Evolutionary conservation across 441 rosid genomes (phyloP).

Genomic region (Croton setiger): DNA sequence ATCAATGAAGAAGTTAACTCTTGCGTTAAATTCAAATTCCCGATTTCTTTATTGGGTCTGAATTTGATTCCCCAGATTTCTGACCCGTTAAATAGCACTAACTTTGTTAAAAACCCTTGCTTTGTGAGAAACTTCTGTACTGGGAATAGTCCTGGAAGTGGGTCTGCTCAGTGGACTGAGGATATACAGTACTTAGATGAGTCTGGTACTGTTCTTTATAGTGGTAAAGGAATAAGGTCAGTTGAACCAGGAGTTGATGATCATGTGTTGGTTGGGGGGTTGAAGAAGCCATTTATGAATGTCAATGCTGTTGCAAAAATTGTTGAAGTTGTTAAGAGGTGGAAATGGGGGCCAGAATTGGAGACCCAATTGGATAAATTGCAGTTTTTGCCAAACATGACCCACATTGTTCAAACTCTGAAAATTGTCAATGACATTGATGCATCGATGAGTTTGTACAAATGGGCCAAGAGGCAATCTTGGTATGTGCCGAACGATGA

Average conservation of each 20-base stretch:
- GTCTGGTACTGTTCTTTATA: conserved; percentile 69
- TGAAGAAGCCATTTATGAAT: conserved; percentile 74
- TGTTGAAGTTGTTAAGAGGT: conserved; percentile 84
- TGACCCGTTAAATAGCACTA: conserved; percentile 21
- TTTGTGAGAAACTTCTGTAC: conserved; percentile 50
- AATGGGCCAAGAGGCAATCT: conserved; percentile 83
- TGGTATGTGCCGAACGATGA: conserved; percentile 71
- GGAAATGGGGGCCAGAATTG: conserved; percentile 98
- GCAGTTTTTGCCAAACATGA: conserved; percentile 82
- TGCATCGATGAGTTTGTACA: conserved; percentile 68
- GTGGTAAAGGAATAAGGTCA: conserved; percentile 77
- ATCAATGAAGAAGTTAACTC: conserved; percentile 1
- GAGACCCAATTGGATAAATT: conserved; percentile 81
- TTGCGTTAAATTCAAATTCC: conserved; percentile 20
- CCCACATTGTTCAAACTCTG: conserved; percentile 65
- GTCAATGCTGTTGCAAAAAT: conserved; percentile 81
- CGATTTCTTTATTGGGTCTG: conserved; percentile 25
- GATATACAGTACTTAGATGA: conserved; percentile 90
- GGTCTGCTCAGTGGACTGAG: conserved; percentile 64
- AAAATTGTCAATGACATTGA: conserved; percentile 60
- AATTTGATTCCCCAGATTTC: conserved; percentile 21
- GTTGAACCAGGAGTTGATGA: conserved; percentile 86
- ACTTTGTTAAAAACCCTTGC: neutral
- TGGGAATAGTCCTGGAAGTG: conserved; percentile 30
- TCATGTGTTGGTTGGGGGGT: conserved; percentile 78